Evolutionary conservation across 352 stramenopile genomes (phyloP).

Genomic region (Phytophthora aleatoria): DNA sequence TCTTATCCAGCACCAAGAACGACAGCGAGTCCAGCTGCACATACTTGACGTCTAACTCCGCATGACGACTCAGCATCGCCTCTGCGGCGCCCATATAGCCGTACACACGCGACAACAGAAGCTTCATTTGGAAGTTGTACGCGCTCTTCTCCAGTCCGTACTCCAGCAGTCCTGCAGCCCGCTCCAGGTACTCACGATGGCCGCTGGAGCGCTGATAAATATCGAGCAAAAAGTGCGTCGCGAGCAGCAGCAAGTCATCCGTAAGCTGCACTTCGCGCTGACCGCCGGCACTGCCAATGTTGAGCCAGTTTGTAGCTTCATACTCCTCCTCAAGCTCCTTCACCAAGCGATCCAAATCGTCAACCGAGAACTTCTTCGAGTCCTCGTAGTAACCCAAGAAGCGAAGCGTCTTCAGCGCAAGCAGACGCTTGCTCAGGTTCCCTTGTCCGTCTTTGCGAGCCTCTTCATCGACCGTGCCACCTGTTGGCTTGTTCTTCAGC

Average conservation of each 20-base stretch:
- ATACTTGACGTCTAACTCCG: conserved; percentile 86
- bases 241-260: conserved; percentile 82
- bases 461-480: conserved; percentile 27
- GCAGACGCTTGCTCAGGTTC: conserved; percentile 56
- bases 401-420: conserved; percentile 72
- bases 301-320: conserved; percentile 73
- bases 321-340: conserved; percentile 70
- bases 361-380: conserved; percentile 24
- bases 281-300: conserved; percentile 65
- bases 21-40: conserved; percentile 86
- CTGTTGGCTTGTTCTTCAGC: conserved; percentile 22
- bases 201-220: conserved; percentile 53
- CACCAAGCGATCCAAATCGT: conserved; percentile 45
- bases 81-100: conserved; percentile 67
- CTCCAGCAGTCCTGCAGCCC: conserved; percentile 67
- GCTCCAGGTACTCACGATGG: conserved; percentile 50
- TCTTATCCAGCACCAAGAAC: conserved; percentile 84
- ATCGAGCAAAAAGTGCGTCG: conserved; percentile 71
- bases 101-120: conserved; percentile 84
- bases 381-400: conserved; percentile 64
- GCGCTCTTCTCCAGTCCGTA: conserved; percentile 77
- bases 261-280: conserved; percentile 87
- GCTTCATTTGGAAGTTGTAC: conserved; percentile 92
- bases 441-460: conserved; percentile 52
- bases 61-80: conserved; percentile 68